A percentile compares a stretch with the other conserved stretches of the same genome.
Evolutionary conservation across 2,329 filamentous ascomycete species (phyloP).

Genomic region (Ciborinia camelliae): DNA sequence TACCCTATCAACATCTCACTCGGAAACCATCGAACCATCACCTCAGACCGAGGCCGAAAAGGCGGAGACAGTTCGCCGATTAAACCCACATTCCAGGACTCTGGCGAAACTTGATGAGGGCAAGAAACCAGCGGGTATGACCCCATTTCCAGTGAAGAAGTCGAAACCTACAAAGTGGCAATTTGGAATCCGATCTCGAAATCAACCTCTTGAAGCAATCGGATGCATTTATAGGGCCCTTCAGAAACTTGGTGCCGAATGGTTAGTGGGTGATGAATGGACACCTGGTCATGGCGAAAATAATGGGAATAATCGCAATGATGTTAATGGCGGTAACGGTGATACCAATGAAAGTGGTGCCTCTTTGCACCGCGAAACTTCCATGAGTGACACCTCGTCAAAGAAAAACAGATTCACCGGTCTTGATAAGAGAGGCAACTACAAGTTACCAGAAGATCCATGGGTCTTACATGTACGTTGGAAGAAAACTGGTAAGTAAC

Average conservation of each 20-base stretch:
- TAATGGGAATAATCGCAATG: not conserved
- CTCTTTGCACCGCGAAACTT: conserved; percentile 40
- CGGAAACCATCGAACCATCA: conserved; percentile 39
- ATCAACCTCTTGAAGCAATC: conserved; percentile 90
- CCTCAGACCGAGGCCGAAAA: conserved; percentile 67
- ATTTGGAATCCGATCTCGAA: conserved; percentile 92
- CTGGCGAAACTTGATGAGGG: conserved; percentile 65
- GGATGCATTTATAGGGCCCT: conserved; percentile 93
- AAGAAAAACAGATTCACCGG: conserved; percentile 32
- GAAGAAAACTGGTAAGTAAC: conserved; percentile 72
- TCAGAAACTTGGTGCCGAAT: conserved; percentile 81
- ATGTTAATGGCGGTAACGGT: conserved; percentile 34
- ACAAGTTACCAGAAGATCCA: conserved; percentile 85
- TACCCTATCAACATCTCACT: conserved; percentile 40
- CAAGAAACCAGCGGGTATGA: conserved; percentile 59
- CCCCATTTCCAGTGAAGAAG: conserved; percentile 65
- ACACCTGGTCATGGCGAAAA: conserved; percentile 11
- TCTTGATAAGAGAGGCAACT: conserved; percentile 59
- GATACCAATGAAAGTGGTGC: conserved; percentile 38
- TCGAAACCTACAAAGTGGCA: conserved; percentile 88
- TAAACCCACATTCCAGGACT: conserved; percentile 81
- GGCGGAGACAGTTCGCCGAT: conserved; percentile 72
- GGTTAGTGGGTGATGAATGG: conserved; percentile 66
- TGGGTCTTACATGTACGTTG: conserved; percentile 94
- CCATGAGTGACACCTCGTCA: conserved; percentile 35